Base-by-base conservation (phyloP, 2,329 filamentous ascomycete species). In the Pezicula neosporulosa region DNA sequence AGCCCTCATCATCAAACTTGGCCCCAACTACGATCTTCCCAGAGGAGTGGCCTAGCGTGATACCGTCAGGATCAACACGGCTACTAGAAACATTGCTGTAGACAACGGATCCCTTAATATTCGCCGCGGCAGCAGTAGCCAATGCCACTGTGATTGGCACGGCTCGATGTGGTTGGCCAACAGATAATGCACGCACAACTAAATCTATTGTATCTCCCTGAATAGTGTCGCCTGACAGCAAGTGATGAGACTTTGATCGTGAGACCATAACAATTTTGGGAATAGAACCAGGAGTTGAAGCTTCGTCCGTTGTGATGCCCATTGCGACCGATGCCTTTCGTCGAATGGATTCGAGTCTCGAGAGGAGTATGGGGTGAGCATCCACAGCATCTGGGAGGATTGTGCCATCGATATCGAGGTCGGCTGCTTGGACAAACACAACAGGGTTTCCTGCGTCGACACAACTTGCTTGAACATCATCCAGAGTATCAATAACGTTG, bases 401-500 rank as follows among this genome's bases (percentile, higher is more conserved):
- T 9, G 72, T 71, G 3, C 75, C 73, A 16, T 74, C 65, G 2
- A 81, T 67, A 4, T 68, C 74, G 1, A 87, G 60, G 52, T 82
- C 77, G 2, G 69, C 61, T 0, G 83, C 81, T 7, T 69, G 69
- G 1, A 88, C 69, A 60, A 88, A 88, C 13, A 85, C 74, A 44
- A 78, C 80, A 0, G 85, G 85, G 57, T 86, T 87, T 1, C 78
- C 78, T 1, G 81, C 81, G 55, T 88, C 85, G 1, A 86, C 73
- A 24, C 84, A 79, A 1, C 81, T 85, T 0, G 75, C 80, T 3
- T 63, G 58, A 4, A 82, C 64, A 0, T 70, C 73, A 7, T 74
- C 69, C 15, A 88, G 69, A 0, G 48, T 62, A 60, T 88, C 82
- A 0, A 76, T 62, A 0, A 69, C 61, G 37, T 76, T 78, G 0